A percentile compares a stretch with the other conserved stretches of the same genome.
Evolutionary conservation across 345 rosid genomes (phyloP).

Genomic region (Odontarrhena argentea): DNA sequence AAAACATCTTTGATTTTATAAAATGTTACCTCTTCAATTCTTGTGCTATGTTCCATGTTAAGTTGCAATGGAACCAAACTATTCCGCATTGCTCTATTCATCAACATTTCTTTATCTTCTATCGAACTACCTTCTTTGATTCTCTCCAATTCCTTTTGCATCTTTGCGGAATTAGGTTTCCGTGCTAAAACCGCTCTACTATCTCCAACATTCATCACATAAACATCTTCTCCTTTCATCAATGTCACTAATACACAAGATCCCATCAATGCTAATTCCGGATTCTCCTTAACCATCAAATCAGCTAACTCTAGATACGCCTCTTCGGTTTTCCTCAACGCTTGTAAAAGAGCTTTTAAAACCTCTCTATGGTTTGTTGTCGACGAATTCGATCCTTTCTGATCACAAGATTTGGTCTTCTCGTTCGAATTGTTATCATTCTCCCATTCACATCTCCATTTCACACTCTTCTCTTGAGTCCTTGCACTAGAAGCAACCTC

Average conservation of each 20-base stretch:
- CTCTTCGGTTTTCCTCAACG: constrained; percentile 77
- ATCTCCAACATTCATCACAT: constrained; percentile 93
- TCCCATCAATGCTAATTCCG: constrained; percentile 90
- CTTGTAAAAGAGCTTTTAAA: constrained; percentile 63
- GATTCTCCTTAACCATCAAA: constrained; percentile 69
- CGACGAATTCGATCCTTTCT: constrained; percentile 34
- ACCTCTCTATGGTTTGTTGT: constrained; percentile 56
- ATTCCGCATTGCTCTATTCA: constrained; percentile 32
- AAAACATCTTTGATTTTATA: background rate
- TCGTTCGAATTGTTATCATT: background rate
- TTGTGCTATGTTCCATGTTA: constrained; percentile 85
- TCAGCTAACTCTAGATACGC: constrained; percentile 67
- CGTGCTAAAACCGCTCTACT: constrained; percentile 78
- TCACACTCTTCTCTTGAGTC: constrained; percentile 50
- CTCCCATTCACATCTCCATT: constrained; percentile 42
- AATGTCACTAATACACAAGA: constrained; percentile 89
- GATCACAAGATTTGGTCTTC: constrained; percentile 22
- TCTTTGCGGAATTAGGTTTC: constrained; percentile 46
- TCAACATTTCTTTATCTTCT: constrained; percentile 40
- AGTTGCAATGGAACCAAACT: constrained; percentile 66
- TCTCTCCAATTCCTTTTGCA: constrained; percentile 50
- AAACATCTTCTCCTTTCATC: constrained; percentile 92
- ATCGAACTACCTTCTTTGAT: constrained; percentile 36
- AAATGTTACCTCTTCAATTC: constrained; percentile 62
- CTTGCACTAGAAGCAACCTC: constrained; percentile 34